Evolutionary conservation across 192 early-diverging fungal species (phyloP), one percentile per base, ranked within the genome.

Genomic region (Pecoramyces ruminantium): DNA sequence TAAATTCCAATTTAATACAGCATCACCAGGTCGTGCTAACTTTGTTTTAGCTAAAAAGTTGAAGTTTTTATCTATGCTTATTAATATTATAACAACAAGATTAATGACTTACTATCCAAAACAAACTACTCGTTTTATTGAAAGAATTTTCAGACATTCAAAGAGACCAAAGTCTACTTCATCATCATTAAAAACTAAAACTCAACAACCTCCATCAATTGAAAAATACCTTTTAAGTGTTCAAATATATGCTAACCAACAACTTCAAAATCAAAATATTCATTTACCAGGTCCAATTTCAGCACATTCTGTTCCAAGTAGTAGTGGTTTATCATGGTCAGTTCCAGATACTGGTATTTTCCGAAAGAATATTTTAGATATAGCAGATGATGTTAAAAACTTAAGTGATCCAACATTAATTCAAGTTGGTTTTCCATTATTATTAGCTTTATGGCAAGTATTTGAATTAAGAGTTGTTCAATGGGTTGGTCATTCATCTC

Each of bases 371-470:
- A n/a, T 80, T 25, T 78, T 80, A 29, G 80, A 38, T 40, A 40
- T 38, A 25, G 1, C 29, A 29, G 80, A 29, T 18, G 29, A 29
- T 40, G 12, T 29, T 29, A 80, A 30, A 29, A 38, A 80, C 18
- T 78, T 80, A 29, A 29, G 80, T 25, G 29, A 30, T 38, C 51
- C 80, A 21, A 79, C 34, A 1, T 38, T 79, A 39, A 34, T 81
- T 15, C 82, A 81, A 39, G 85, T 86, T 18, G 88, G 86, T 14
- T 80, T 88, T 39, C 88, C 88, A 17, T 84, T 89, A 17, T 51
- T 89, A 42, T 82, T 89, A 38, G 84, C 88, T 6, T 30, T 89
- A 9, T 89, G 88, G 88, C 88, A 89, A 83, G 88, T 89, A 13
- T 89, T 89, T 84, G 87, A 89, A 81, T 85, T 85, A 78, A 83